Evolutionary conservation across 2,329 filamentous ascomycete genomes (phyloP), one percentile per base, ranked within the genome.

Genomic region (Elsinoe ampelina): DNA sequence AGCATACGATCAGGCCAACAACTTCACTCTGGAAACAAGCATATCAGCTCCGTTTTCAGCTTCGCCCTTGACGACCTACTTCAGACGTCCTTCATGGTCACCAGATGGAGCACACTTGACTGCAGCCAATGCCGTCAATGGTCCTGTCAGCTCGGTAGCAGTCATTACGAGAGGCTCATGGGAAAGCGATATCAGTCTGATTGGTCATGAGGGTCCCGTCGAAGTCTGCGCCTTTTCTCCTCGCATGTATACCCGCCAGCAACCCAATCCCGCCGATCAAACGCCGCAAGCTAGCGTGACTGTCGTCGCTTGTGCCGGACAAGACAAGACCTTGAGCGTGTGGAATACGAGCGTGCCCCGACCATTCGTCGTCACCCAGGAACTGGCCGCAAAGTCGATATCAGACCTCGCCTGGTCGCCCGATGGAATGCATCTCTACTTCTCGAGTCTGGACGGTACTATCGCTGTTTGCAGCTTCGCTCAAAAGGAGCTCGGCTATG

Each of bases 181-280:
- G 93, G 90, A 95, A 66, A 90, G 89, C 61, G 90, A 98, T 66
- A 97, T 97, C 73, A 96, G 95, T 69, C 72, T 98, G 59, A 96
- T 98, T 59, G 93, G 93, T 7, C 93, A 98, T 68, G 93, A 98
- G 76, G 92, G 89, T 0, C 93, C 93, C 0, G 93, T 95, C 0
- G 93, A 98, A 73, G 93, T 98, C 2, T 96, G 92, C 75, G 89
- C 93, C 62, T 98, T 98, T 70, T 96, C 93, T 1, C 95, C 95
- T 0, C 80, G 93, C 60, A 75, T 98, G 19, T 98, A 97, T 66
- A 82, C 86, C 12, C 79, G 81, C 55, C 82, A 89, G 50, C 87
- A 86, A 8, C 71, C 74, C 10, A 77, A 74, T 7, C 77, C 76
- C 1, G 68, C 79, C 55, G 70, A 75, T 52, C 76, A 80, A 63